Base-by-base conservation (phyloP, 768 basidiomycete species). In the Leccinellum luteum region DNA sequence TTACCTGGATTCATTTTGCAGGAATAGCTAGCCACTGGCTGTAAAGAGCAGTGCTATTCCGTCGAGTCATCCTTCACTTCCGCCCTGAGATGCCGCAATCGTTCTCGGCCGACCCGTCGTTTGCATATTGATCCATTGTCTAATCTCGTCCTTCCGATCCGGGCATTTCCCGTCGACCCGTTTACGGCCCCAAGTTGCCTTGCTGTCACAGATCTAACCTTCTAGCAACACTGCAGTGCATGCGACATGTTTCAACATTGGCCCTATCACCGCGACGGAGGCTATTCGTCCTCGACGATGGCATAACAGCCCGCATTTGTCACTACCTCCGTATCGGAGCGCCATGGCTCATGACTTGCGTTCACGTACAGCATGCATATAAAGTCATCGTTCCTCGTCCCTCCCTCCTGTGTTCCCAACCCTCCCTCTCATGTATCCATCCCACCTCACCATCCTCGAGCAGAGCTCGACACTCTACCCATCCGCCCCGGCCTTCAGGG, bases 371-470 rank as follows among this genome's bases (percentile, higher is more conserved):
- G 71, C 69, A 73, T 57, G 51, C 49, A 63, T 72, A 73, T 74
- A 72, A 72, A 72, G 52, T 6, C 52, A 52, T 62, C 17, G n/a
- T 4, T n/a, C 52, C 6, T 41, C 30, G 19, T 43, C 31, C 45
- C 48, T 52, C 41, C 45, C 44, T 52, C 47, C 57, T 63, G 50
- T 59, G 2, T 30, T 53, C 48, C 48, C 52, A 54, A 45, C 27
- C 44, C 53, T 59, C 54, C 54, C 54, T 48, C 61, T 43, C 61
- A 72, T 72, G 71, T 17, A 57, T 51, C 44, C 69, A 41, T 81
- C 85, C 32, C 89, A 90, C 69, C 81, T 90, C 25, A 81, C 85
- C 32, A 75, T 87, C 61, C 80, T 90, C 60, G 78, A 86, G 57
- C 73, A 79, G 48, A 82, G 79, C 60, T 79, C 85, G n/a, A 62